Conservation (phyloP, 2,329 filamentous ascomycete species). For the Rhynchosporium graminicola region DNA sequence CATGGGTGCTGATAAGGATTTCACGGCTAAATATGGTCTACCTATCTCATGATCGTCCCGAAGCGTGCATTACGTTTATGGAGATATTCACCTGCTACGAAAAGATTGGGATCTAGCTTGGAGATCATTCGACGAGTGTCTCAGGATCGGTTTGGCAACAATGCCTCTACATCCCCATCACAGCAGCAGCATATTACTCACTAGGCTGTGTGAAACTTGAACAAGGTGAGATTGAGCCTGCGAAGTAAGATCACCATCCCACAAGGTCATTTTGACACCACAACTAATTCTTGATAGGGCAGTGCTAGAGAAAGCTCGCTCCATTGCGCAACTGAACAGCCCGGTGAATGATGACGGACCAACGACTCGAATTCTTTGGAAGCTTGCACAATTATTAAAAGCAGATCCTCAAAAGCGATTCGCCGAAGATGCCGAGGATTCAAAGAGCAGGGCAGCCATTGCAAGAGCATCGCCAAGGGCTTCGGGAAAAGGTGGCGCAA, state of each 20-base stretch:
- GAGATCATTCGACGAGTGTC: slow-evolving; percentile 21
- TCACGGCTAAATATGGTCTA: slow-evolving; percentile 25
- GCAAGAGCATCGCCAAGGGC: slow-evolving; percentile 22
- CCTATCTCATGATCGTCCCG: no score
- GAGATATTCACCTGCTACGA: slow-evolving; percentile 28
- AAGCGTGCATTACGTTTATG: slow-evolving; percentile 30
- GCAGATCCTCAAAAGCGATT: slow-evolving; percentile 26
- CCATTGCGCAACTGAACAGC: slow-evolving; percentile 31
- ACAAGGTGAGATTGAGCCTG: slow-evolving; percentile 15
- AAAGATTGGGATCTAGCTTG: slow-evolving; percentile 17
- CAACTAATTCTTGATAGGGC: slow-evolving; percentile 9
- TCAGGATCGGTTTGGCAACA: slow-evolving; percentile 24
- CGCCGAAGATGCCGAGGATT: slow-evolving; percentile 20
- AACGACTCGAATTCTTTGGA: slow-evolving; percentile 33
- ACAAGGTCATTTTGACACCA: neutral
- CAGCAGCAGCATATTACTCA: slow-evolving; percentile 28
- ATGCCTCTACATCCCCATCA: slow-evolving; percentile 27
- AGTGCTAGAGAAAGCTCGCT: slow-evolving; percentile 29
- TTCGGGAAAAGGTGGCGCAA: slow-evolving; percentile 40
- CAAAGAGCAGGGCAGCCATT: slow-evolving; percentile 28
- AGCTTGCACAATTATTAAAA: slow-evolving; percentile 28
- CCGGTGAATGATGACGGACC: slow-evolving; percentile 29
- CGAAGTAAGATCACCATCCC: slow-evolving; percentile 14
- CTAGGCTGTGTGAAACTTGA: slow-evolving; percentile 26
- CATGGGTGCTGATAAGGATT: slow-evolving; percentile 22